phyloP scores from a whole-genome alignment of 257 asterid species.

The Datura wrightii region DNA sequence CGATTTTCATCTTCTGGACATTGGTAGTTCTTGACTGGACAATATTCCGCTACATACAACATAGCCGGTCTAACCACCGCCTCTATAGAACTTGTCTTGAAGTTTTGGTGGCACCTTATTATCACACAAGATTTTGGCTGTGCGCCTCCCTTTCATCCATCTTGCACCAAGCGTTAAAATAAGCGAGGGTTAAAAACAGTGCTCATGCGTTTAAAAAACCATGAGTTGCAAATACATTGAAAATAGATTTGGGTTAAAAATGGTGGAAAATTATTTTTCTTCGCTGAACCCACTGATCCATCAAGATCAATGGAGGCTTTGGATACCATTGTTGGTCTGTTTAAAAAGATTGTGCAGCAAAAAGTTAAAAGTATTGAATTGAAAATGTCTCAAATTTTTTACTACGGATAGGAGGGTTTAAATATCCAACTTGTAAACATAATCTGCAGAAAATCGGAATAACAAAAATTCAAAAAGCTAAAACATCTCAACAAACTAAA shows the following conservation, averaged over 20 bases:
- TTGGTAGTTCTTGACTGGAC: no score
- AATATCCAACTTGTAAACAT: not conserved
- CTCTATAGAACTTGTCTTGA: no score
- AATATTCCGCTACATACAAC: no score
- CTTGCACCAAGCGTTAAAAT: not conserved
- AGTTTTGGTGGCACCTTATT: no score
- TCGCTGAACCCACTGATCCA: not conserved
- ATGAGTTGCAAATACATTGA: not conserved
- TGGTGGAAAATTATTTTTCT: not conserved
- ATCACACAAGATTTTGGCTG: no score
- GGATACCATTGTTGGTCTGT: not conserved
- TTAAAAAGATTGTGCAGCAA: not conserved
- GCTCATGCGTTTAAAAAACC: not conserved
- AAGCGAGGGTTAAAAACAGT: not conserved
- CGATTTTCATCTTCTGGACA: no score
- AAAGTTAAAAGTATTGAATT: not conserved
- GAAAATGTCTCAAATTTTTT: not conserved
- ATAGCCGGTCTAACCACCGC: no score
- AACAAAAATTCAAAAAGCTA: no score
- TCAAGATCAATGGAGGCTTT: not conserved
- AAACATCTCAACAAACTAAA: no score
- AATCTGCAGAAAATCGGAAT: not conserved
- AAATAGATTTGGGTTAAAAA: not conserved
- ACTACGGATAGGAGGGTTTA: not conserved
- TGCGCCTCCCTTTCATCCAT: no score